Conservation (phyloP, 192 early-diverging fungal species). For the Coemansia furcata region DNA sequence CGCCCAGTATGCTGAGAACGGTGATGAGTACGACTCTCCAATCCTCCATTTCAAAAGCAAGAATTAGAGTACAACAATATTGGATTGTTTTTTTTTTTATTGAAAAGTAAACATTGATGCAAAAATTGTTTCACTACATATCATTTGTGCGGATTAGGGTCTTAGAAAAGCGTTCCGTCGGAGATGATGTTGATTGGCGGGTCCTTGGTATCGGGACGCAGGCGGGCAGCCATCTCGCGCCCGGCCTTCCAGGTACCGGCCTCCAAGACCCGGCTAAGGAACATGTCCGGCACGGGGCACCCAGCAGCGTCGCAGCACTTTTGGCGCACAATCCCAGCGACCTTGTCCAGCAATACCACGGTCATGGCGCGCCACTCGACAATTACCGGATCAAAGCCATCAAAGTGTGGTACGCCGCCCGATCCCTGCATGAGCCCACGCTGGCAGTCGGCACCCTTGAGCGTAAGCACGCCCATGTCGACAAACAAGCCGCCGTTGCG, state of each 20-base stretch:
- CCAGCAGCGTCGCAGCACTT: slow-evolving; percentile 49
- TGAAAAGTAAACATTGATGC: not conserved
- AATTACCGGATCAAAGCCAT: slow-evolving; percentile 75
- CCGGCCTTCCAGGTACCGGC: slow-evolving; percentile 95
- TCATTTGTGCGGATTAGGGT: not conserved
- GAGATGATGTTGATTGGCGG: slow-evolving; percentile 89
- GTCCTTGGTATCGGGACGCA: slow-evolving; percentile 75
- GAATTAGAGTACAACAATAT: not conserved
- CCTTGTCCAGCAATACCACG: slow-evolving; percentile 73
- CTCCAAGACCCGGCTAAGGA: slow-evolving; percentile 83
- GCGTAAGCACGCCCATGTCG: slow-evolving; percentile 74
- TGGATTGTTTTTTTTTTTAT: not conserved
- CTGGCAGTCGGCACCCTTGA: slow-evolving; percentile 54
- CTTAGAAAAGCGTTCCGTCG: slow-evolving; percentile 82
- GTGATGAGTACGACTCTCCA: slow-evolving; percentile 36
- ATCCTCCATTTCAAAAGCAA: slow-evolving; percentile 28
- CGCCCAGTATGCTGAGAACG: slow-evolving; percentile 24
- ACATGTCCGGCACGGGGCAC: slow-evolving; percentile 52
- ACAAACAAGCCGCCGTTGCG: slow-evolving; percentile 87
- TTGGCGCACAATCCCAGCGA: slow-evolving; percentile 64
- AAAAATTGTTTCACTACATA: not conserved
- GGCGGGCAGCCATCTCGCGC: slow-evolving; percentile 78
- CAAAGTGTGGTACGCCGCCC: slow-evolving; percentile 64
- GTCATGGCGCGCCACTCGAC: slow-evolving; percentile 95
- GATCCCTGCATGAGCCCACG: slow-evolving; percentile 55